phyloP scores from a whole-genome alignment of 768 basidiomycete species.

The Boletus tomentosulus region DNA sequence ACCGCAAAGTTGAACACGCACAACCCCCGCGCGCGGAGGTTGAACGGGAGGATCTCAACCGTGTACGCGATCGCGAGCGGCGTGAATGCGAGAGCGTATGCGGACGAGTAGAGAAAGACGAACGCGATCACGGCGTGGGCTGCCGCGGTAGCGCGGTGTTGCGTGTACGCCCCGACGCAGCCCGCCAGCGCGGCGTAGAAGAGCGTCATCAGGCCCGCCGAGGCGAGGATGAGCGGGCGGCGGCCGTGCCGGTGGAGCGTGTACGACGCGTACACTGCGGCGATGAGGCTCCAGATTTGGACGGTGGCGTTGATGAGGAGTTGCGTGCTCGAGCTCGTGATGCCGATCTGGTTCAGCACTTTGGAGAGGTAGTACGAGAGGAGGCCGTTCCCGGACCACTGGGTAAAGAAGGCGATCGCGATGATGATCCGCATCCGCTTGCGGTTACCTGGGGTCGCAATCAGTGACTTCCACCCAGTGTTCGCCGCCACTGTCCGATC shows the following conservation, averaged over 20 bases:
- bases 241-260: conserved; percentile 61
- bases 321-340: conserved; percentile 49
- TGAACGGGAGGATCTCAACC: conserved; percentile 78
- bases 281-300: conserved; percentile 38
- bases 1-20: conserved; percentile 67
- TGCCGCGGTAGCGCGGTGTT: conserved; percentile 38
- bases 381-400: conserved; percentile 74
- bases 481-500: conserved; percentile 57
- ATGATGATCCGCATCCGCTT: conserved; percentile 66
- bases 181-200: conserved; percentile 67
- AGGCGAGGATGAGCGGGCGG: conserved; percentile 60
- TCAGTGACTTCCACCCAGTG: conserved; percentile 65
- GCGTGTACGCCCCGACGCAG: conserved; percentile 54
- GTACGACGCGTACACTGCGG: conserved; percentile 13
- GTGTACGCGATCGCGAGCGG: conserved; percentile 62
- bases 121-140: conserved; percentile 49
- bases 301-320: conserved; percentile 60
- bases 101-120: conserved; percentile 53
- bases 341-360: conserved; percentile 64
- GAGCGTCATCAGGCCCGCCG: conserved; percentile 52
- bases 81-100: conserved; percentile 69
- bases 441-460: conserved; percentile 63
- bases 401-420: conserved; percentile 64
- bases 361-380: conserved; percentile 73
- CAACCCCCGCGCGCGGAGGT: conserved; percentile 76